Evolutionary conservation across 345 rosid genomes (phyloP).

Genomic region (Cochlearia excelsa): DNA sequence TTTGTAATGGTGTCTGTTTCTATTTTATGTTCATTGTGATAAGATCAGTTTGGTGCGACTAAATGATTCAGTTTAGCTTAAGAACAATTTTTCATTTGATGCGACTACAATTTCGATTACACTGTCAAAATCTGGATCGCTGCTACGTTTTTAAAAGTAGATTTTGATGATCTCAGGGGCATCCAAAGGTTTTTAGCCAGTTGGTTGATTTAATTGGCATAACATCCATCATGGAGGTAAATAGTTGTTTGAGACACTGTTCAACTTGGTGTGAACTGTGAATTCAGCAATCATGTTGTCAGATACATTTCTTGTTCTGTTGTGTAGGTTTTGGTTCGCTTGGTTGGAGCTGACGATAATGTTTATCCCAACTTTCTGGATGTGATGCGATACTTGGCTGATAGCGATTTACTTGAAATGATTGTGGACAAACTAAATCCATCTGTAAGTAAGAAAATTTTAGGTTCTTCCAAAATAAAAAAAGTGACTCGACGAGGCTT

Average conservation of each 20-base stretch:
- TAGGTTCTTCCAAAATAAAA: background rate
- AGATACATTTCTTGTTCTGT: constrained; percentile 2
- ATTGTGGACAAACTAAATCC: constrained; percentile 78
- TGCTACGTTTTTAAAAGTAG: constrained; percentile 1
- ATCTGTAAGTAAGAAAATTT: constrained; percentile 52
- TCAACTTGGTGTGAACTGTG: constrained; percentile 9
- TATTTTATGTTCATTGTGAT: background rate
- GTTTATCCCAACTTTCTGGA: constrained; percentile 61
- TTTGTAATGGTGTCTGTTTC: background rate
- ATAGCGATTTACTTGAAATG: constrained; percentile 78
- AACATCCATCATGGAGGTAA: constrained; percentile 92
- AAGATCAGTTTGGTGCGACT: constrained; percentile 21
- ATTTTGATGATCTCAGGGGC: constrained; percentile 52
- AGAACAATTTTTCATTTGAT: constrained; percentile 31
- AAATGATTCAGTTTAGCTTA: constrained; percentile 1
- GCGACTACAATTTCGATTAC: background rate
- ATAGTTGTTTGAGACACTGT: constrained; percentile 33
- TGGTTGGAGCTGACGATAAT: constrained; percentile 86
- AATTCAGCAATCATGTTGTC: constrained; percentile 15
- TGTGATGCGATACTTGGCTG: constrained; percentile 78
- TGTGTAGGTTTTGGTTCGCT: constrained; percentile 68
- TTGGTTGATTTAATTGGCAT: constrained; percentile 85
- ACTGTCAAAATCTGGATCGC: constrained; percentile 13
- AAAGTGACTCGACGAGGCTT: background rate
- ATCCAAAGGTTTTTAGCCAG: constrained; percentile 55